A percentile compares a stretch with the other conserved stretches of the same genome.
Evolutionary conservation across 768 basidiomycete species (phyloP).

Genomic region (Hypholoma sublateritium): DNA sequence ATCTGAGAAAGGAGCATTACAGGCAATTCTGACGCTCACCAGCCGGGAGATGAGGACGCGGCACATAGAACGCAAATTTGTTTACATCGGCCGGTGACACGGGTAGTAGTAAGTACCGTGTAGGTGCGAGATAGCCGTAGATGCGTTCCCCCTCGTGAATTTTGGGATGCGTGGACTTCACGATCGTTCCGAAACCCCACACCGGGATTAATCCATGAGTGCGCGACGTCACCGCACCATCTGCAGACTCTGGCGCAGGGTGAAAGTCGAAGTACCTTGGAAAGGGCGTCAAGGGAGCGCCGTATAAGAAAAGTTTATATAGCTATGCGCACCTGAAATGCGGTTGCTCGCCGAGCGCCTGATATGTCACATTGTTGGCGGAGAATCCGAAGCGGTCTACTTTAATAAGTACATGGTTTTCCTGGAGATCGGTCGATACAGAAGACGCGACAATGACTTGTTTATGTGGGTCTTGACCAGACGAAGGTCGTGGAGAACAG

Average conservation of each 20-base stretch:
- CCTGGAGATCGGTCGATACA: conserved; percentile 25
- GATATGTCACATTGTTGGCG: conserved; percentile 72
- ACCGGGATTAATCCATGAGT: conserved; percentile 69
- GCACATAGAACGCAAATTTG: conserved; percentile 53
- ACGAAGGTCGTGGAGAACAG: conserved; percentile 31
- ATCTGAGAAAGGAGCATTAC: conserved; percentile 11
- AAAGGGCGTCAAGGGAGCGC: neutral
- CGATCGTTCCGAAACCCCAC: conserved; percentile 68
- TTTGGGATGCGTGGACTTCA: conserved; percentile 46
- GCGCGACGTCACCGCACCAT: conserved; percentile 33
- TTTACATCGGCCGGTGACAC: conserved; percentile 54
- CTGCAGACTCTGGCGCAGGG: conserved; percentile 37
- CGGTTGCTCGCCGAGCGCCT: conserved; percentile 50
- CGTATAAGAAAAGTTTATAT: neutral
- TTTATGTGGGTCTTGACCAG: conserved; percentile 21
- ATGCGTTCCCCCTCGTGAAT: conserved; percentile 57
- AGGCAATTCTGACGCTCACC: conserved; percentile 33
- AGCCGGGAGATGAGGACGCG: conserved; percentile 59
- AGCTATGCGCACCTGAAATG: conserved; percentile 41
- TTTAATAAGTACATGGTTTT: conserved; percentile 51
- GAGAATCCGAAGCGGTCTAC: conserved; percentile 73
- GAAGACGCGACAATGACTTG: conserved; percentile 23
- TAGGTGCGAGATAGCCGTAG: conserved; percentile 63
- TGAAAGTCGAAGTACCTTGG: conserved; percentile 72
- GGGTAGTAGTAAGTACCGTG: conserved; percentile 54